Evolutionary conservation across 345 rosid genomes (phyloP).

Genomic region (Populus nigra): DNA sequence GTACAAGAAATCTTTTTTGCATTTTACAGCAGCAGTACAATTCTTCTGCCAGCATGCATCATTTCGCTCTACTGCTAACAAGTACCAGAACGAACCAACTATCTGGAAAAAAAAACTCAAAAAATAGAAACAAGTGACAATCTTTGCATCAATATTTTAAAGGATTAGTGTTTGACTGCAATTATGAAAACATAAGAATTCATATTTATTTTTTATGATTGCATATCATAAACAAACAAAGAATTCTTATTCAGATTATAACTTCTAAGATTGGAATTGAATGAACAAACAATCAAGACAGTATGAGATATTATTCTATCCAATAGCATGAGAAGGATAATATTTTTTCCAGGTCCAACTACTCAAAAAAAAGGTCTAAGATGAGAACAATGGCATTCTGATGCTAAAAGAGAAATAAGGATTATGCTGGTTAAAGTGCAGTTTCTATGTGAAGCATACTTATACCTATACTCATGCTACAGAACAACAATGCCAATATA

Average conservation of each 20-base stretch:
- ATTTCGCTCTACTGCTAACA: conserved; percentile 76
- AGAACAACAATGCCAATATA: background rate
- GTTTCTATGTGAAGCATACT: background rate
- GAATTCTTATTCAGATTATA: no score
- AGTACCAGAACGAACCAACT: conserved; percentile 95
- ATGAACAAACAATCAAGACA: no score
- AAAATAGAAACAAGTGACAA: background rate
- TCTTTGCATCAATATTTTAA: background rate
- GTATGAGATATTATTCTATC: no score
- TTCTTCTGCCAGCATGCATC: conserved; percentile 71
- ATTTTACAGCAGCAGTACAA: conserved; percentile 31
- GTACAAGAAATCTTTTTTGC: conserved; percentile 54
- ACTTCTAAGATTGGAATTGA: no score
- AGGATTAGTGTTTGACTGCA: background rate
- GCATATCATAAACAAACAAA: no score
- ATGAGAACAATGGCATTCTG: conserved; percentile 4
- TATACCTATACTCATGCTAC: background rate
- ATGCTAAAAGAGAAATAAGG: no score
- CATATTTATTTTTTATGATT: background rate
- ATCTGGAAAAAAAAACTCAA: conserved; percentile 41
- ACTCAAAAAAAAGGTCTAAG: background rate
- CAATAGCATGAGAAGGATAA: no score
- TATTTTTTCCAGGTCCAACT: background rate
- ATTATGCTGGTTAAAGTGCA: background rate
- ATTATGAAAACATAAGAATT: background rate